phyloP scores from a whole-genome alignment of 345 rosid species.

The Citrus reticulata region DNA sequence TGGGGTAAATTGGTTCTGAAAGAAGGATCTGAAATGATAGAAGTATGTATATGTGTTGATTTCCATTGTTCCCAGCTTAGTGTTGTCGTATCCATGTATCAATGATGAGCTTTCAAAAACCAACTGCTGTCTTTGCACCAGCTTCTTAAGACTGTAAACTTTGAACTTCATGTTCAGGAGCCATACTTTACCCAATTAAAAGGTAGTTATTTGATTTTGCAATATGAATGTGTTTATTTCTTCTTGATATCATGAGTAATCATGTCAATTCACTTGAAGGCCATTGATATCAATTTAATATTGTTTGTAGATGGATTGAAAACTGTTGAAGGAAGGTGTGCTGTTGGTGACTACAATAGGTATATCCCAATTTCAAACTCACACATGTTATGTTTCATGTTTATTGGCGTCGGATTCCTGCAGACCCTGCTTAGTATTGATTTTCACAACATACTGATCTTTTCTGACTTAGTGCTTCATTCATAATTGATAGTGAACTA shows the following conservation, averaged over 20 bases:
- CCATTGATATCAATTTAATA: background rate
- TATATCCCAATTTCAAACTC: conserved; percentile 7
- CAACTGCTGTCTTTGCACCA: conserved; percentile 17
- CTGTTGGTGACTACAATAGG: conserved; percentile 61
- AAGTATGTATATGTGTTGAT: conserved; percentile 17
- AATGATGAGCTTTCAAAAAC: background rate
- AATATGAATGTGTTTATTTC: background rate
- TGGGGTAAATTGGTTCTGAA: conserved; percentile 28
- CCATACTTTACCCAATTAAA: conserved; percentile 63
- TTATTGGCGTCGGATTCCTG: background rate
- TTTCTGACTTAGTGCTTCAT: background rate
- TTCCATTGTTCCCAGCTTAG: background rate
- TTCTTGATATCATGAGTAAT: background rate
- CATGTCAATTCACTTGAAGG: background rate
- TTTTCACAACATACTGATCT: background rate
- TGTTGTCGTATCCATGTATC: background rate
- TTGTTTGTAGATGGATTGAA: conserved; percentile 57
- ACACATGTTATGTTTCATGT: background rate
- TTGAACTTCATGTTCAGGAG: conserved; percentile 75
- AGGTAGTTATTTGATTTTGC: conserved; percentile 29
- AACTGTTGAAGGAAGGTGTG: conserved; percentile 84
- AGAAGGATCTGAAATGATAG: conserved; percentile 35
- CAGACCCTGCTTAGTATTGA: background rate
- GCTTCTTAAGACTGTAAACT: conserved; percentile 50
- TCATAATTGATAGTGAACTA: background rate